Evolutionary conservation across 2,329 filamentous ascomycete genomes (phyloP).

Genomic region (Cyphellophora europaea): DNA sequence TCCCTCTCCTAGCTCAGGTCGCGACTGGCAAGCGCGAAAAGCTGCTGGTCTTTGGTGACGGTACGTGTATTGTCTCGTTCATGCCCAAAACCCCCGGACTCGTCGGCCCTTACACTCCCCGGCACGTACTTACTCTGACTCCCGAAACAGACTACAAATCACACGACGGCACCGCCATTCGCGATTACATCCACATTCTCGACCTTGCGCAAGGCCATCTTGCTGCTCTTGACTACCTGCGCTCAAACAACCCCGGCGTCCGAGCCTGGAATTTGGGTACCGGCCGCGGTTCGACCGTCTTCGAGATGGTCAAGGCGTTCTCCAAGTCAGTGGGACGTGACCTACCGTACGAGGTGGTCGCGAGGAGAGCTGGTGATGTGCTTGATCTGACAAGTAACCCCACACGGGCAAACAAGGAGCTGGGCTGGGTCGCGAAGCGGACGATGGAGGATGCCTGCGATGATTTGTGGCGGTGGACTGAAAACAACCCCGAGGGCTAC

Average conservation of each 20-base stretch:
- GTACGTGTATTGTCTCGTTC: slow-evolving; percentile 40
- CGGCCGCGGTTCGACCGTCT: slow-evolving; percentile 88
- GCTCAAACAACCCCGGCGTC: slow-evolving; percentile 74
- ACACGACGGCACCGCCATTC: slow-evolving; percentile 84
- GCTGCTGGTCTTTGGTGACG: slow-evolving; percentile 86
- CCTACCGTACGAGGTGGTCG: slow-evolving; percentile 77
- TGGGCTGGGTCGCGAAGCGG: slow-evolving; percentile 83
- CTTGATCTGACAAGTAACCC: slow-evolving; percentile 92
- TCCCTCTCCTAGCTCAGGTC: slow-evolving; percentile 89
- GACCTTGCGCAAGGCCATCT: slow-evolving; percentile 82
- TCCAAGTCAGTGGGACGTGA: slow-evolving; percentile 75
- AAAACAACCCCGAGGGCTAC: slow-evolving; percentile 94
- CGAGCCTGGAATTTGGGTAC: slow-evolving; percentile 96
- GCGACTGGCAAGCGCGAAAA: slow-evolving; percentile 92
- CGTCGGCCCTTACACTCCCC: not conserved
- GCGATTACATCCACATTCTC: slow-evolving; percentile 96
- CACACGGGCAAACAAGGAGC: slow-evolving; percentile 73
- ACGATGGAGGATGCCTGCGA: slow-evolving; percentile 88
- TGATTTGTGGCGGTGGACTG: slow-evolving; percentile 93
- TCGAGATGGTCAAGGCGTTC: slow-evolving; percentile 96
- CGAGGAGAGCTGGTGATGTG: slow-evolving; percentile 78
- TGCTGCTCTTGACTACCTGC: slow-evolving; percentile 81
- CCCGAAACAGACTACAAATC: slow-evolving; percentile 67
- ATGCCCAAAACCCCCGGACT: not conserved
- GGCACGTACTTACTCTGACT: not conserved